Evolutionary conservation across 2,329 filamentous ascomycete species (phyloP).

Genomic region (Colletotrichum aenigma): DNA sequence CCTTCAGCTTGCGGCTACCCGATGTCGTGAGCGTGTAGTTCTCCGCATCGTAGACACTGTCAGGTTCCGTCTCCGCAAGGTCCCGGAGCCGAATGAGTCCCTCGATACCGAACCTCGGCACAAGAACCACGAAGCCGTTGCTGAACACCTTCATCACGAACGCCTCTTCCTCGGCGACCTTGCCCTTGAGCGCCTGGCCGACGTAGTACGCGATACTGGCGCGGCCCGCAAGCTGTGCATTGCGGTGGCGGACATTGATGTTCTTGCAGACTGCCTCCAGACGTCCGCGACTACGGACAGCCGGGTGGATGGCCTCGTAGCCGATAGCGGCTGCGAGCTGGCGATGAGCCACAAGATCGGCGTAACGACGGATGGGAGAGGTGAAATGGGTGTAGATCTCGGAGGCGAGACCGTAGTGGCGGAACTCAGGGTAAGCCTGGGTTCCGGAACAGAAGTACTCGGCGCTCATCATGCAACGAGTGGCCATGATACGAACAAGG

Average conservation of each 20-base stretch:
- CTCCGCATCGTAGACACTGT: constrained; percentile 84
- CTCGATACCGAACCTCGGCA: constrained; percentile 95
- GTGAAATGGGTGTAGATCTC: constrained; percentile 99
- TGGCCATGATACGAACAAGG: constrained; percentile 94
- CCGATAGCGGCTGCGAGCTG: constrained; percentile 95
- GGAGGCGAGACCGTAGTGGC: constrained; percentile 94
- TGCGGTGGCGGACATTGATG: constrained; percentile 96
- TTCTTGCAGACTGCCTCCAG: constrained; percentile 96
- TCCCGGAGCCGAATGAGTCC: constrained; percentile 87
- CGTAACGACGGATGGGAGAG: constrained; percentile 94
- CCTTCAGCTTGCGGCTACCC: constrained; percentile 58
- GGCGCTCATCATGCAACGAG: constrained; percentile 98
- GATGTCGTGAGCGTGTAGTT: constrained; percentile 75
- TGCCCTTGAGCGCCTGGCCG: constrained; percentile 88
- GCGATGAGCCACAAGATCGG: constrained; percentile 92
- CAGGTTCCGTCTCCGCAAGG: constrained; percentile 77
- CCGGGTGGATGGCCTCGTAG: constrained; percentile 85
- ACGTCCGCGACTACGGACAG: constrained; percentile 79
- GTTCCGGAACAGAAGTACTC: constrained; percentile 98
- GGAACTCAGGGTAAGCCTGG: constrained; percentile 91
- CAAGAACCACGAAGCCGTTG: constrained; percentile 96
- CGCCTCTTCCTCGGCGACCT: constrained; percentile 80
- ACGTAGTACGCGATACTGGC: constrained; percentile 98
- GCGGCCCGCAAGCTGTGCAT: constrained; percentile 92
- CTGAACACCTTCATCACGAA: constrained; percentile 98